phyloP scores from a whole-genome alignment of 2,329 filamentous ascomycete genomes.

The Onygenales sp. region DNA sequence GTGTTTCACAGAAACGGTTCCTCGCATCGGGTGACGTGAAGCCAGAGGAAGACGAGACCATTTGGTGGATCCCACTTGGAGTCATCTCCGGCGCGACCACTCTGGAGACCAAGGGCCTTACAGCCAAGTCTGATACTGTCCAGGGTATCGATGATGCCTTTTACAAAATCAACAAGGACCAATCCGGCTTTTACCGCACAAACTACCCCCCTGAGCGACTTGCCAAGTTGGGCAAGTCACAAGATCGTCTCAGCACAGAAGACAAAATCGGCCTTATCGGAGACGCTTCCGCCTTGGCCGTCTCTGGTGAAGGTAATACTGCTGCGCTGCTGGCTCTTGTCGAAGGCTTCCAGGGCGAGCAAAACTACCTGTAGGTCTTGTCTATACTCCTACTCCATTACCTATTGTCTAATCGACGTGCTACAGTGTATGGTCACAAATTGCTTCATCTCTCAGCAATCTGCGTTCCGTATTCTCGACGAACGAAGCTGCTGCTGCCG shows the following conservation, averaged over 20 bases:
- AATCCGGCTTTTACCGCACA: constrained; percentile 83
- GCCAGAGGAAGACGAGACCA: constrained; percentile 79
- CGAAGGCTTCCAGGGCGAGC: constrained; percentile 72
- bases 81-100: constrained; percentile 65
- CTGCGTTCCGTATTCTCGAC: constrained; percentile 80
- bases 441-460: constrained; percentile 64
- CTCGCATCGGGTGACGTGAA: constrained; percentile 84
- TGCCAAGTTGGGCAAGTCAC: constrained; percentile 66
- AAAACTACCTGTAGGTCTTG: constrained; percentile 57
- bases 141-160: constrained; percentile 57
- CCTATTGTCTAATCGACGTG: constrained; percentile 12
- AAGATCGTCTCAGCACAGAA: constrained; percentile 65
- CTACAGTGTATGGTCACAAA: constrained; percentile 67
- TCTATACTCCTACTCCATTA: not conserved
- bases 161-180: constrained; percentile 88
- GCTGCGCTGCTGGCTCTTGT: constrained; percentile 73
- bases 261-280: constrained; percentile 91
- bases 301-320: constrained; percentile 76
- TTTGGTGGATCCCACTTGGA: constrained; percentile 91
- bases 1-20: constrained; percentile 78
- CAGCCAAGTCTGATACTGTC: constrained; percentile 66
- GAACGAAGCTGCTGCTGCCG: constrained; percentile 60
- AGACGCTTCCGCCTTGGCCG: constrained; percentile 79
- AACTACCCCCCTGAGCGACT: constrained; percentile 85
- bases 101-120: constrained; percentile 58